Evolutionary conservation across 164 flowering plant species (phyloP), one percentile per base, ranked within the genome.

Genomic region (Tetracentron sinense): DNA sequence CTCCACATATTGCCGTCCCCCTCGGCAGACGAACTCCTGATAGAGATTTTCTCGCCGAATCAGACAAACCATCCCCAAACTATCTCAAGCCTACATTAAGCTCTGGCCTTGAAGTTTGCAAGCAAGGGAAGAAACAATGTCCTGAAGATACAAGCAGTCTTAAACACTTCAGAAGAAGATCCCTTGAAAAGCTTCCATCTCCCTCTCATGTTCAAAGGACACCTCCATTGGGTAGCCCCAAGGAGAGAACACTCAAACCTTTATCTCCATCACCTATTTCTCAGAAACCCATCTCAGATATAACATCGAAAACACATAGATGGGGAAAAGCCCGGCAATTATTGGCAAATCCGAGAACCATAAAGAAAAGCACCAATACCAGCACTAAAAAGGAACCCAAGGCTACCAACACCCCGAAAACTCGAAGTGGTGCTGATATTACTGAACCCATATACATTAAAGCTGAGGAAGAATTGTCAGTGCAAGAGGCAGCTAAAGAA

Each of bases 11-110:
- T 14, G 63, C 26, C 15, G 21, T 38, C n/a, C 60, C 74, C 16
- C 59, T 58, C 52, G 72, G 56, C 8, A 66, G 26, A 28, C 63
- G 33, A 53, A 27, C 72, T 30, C 57, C 67, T 23, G 61, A 56
- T 1, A 60, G 50, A 51, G 56, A 56, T 42, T 26, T 7, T 61
- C 38, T 76, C 15, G 20, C 62, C 16, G 6, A 64, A n/a, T 11
- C 69, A 10, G 70, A 62, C 0, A 81, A 78, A 65, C 62, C 57
- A 42, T 31, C 57, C 26, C 87, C 86, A 14, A 63, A 72, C 59
- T 82, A 83, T 66, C 87, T 85, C 21, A 78, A 56, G 57, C 80
- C 81, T 2, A 85, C 87, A 15, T 21, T 68, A 15, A 78, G 82
- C 70, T 78, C 82, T 15, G 60, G 61, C 27, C 54, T 54, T 50